Conservation (phyloP, 495 filamentous ascomycete genomes). For the Aspergillus haitiensis region DNA sequence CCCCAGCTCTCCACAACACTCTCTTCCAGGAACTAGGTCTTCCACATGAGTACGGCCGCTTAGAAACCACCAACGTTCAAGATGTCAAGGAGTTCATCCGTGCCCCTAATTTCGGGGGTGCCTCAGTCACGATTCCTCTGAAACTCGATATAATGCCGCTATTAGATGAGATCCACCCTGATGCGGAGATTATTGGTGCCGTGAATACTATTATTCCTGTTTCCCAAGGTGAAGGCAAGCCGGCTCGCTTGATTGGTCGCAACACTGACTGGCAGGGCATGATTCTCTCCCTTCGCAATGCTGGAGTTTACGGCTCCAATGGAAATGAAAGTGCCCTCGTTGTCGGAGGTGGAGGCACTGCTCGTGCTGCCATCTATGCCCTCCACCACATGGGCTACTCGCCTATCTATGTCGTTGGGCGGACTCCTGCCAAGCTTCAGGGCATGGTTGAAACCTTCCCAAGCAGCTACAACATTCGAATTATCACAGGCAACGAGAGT, state of each 20-base stretch:
- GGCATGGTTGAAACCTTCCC: constrained; percentile 73
- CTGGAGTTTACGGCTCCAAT: constrained; percentile 55
- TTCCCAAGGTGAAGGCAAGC: constrained; percentile 30
- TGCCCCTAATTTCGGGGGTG: constrained; percentile 78
- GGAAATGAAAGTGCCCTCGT: constrained; percentile 54
- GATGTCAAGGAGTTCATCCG: constrained; percentile 69
- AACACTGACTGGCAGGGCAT: constrained; percentile 99
- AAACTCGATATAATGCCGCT: constrained; percentile 85
- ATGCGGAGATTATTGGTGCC: constrained; percentile 82
- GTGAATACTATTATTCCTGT: constrained; percentile 87
- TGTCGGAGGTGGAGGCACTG: constrained; percentile 88
- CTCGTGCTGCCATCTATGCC: constrained; percentile 87
- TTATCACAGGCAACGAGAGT: constrained; percentile 55
- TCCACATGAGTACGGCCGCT: constrained; percentile 79
- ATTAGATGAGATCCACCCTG: constrained; percentile 74
- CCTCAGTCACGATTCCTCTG: constrained; percentile 91
- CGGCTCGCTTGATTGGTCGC: constrained; percentile 67
- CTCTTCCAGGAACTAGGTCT: constrained; percentile 78
- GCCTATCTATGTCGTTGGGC: constrained; percentile 85
- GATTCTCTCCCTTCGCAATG: constrained; percentile 72
- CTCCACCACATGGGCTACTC: constrained; percentile 78
- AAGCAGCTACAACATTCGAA: constrained; percentile 66
- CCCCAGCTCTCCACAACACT: constrained; percentile 85
- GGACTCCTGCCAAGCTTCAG: constrained; percentile 65
- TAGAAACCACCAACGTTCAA: constrained; percentile 69